A percentile compares a stretch with the other conserved stretches of the same genome.
Conservation (phyloP, 2,329 filamentous ascomycete species). For the Rugonectria rugulosa region DNA sequence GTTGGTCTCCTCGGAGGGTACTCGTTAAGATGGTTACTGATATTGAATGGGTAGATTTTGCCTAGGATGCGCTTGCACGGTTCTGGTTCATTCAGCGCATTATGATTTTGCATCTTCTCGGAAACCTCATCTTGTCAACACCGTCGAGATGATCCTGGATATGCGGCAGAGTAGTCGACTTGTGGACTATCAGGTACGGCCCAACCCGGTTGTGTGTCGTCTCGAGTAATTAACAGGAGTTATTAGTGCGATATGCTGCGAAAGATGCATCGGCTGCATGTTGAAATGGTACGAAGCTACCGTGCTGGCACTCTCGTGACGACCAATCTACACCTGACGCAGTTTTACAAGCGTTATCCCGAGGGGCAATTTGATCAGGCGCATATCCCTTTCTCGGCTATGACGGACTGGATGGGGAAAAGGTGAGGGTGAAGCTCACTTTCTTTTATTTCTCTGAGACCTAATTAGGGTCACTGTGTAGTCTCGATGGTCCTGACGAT, state of each 20-base stretch:
- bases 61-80: slow-evolving; percentile 19
- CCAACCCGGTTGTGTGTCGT: not conserved
- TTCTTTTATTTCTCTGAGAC: too few species aligned
- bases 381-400: slow-evolving; percentile 18
- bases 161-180: slow-evolving; percentile 13
- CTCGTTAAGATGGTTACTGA: too few species aligned
- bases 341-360: slow-evolving; percentile 25
- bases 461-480: too few species aligned
- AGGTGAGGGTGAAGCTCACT: too few species aligned
- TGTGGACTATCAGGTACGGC: slow-evolving; percentile 13
- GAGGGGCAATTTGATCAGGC: slow-evolving; percentile 19
- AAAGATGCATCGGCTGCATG: slow-evolving; percentile 20
- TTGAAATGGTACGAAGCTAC: slow-evolving; percentile 20
- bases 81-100: slow-evolving; percentile 20
- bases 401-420: slow-evolving; percentile 14
- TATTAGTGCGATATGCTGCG: slow-evolving; percentile 19
- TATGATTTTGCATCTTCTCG: slow-evolving; percentile 5
- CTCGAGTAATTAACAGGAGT: not conserved
- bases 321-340: slow-evolving; percentile 20
- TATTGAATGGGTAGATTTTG: too few species aligned
- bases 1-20: not conserved
- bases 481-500: slow-evolving; percentile 21
- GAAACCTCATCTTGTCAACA: not conserved
- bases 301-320: slow-evolving; percentile 17
- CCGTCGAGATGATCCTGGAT: slow-evolving; percentile 10